Percentiles rank a stretch among this genome's conserved stretches.
phyloP scores from a whole-genome alignment of 495 filamentous ascomycete genomes.

The Podospora pseudoanserina region DNA sequence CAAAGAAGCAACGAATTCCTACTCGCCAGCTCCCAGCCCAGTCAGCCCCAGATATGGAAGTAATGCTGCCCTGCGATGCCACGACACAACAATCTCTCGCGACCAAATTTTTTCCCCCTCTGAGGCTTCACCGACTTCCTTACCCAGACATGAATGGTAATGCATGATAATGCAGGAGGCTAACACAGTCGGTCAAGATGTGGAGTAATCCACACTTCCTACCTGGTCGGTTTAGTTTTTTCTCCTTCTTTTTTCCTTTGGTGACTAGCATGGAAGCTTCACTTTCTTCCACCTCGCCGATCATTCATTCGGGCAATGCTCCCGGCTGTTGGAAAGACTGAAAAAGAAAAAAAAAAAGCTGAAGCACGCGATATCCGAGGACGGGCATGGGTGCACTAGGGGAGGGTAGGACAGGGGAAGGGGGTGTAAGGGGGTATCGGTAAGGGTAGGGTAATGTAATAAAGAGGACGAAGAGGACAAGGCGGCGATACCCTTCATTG shows the following conservation, averaged over 20 bases:
- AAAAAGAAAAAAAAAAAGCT: neutral
- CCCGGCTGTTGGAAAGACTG: no score
- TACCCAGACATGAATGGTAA: constrained; percentile 20
- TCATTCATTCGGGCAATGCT: neutral
- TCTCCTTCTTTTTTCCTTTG: neutral
- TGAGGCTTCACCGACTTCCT: constrained; percentile 25
- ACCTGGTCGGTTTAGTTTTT: constrained; percentile 7
- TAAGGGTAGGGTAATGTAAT: neutral
- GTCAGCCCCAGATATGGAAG: neutral
- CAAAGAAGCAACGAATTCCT: neutral
- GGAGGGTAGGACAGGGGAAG: neutral
- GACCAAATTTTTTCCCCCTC: constrained; percentile 19
- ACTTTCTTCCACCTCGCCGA: neutral
- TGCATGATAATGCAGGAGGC: constrained; percentile 31
- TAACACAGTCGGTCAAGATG: constrained; percentile 29
- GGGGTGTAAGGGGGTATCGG: neutral
- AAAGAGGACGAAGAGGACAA: neutral
- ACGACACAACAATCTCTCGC: constrained; percentile 20
- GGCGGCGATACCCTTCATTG: neutral
- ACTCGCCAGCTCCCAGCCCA: constrained; percentile 2
- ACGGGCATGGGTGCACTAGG: neutral
- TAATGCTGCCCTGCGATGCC: constrained; percentile 22
- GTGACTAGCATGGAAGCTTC: neutral
- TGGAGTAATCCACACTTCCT: constrained; percentile 22
- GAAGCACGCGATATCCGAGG: neutral